Evolutionary conservation across 2,329 filamentous ascomycete species (phyloP), one percentile per base, ranked within the genome.

Genomic region (Bipolaris zeicola): DNA sequence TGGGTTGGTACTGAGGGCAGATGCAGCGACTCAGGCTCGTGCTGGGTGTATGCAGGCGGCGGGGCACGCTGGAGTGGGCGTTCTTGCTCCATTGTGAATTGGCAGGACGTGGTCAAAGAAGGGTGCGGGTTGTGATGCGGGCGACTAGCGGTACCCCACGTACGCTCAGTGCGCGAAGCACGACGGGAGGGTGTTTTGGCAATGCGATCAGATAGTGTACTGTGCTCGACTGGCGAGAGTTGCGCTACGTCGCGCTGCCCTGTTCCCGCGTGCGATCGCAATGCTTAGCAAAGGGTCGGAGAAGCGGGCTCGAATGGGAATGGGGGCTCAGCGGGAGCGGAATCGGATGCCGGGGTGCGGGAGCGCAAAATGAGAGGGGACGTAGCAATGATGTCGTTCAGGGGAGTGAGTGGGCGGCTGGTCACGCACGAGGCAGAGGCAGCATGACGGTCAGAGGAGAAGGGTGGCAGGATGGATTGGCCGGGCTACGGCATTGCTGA

Each of bases 31-130:
- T 75, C 72, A 37, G 76, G 74, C 52, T 78, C 74, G 65, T 78
- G 77, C 57, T 77, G 73, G 13, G 73, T 64, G 60, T 80, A 80
- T 26, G 77, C 74, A 37, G 78, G 78, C 61, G 78, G 79, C 31
- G 77, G 77, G 56, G 76, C 75, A 62, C 68, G 71, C 61, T 77
- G 68, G 33, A 68, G 54, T 51, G 70, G 64, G 39, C 65, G 65
- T 54, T 75, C 66, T 52, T 71, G 67, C 57, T 74, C 66, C 71
- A 71, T 73, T 50, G 55, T 62, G 51, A 7, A 26, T 26, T 41
- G 26, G 41, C 5, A 11, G 6, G 42, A 3, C 26, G 26, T 31
- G 20, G 31, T 36, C 10, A 26, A 13, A 16, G 41, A n/a, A 50
- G 24, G 22, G 48, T 52, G 59, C 44, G 24, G 50, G 22, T 34